phyloP scores from a whole-genome alignment of 2,329 filamentous ascomycete species.

The Thelonectria discophora region DNA sequence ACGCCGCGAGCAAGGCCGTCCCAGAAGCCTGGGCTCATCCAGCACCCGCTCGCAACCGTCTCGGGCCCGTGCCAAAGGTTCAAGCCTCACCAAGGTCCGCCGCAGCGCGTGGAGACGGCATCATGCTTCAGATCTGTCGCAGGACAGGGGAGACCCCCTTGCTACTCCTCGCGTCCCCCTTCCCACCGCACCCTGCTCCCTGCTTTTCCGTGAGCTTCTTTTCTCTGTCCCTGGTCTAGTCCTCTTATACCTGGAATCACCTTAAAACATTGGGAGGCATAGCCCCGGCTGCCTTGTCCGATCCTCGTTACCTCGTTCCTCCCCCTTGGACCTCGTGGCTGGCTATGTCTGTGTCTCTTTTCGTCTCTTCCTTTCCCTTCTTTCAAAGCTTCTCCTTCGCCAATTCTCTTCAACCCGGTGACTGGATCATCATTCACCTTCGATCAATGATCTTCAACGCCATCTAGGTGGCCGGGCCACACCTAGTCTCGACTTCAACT shows the following conservation, averaged over 20 bases:
- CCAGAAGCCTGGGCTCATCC: slow-evolving; percentile 33
- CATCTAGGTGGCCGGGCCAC: slow-evolving; percentile 39
- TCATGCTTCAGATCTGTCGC: slow-evolving; percentile 60
- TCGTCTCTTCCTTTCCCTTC: slow-evolving; percentile 17
- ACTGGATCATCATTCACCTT: slow-evolving; percentile 39
- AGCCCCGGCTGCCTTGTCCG: slow-evolving; percentile 29
- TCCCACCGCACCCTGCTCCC: slow-evolving; percentile 27
- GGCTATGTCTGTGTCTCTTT: slow-evolving; percentile 1
- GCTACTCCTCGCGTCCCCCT: slow-evolving; percentile 34
- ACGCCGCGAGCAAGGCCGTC: slow-evolving; percentile 18
- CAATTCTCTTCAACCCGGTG: slow-evolving; percentile 27
- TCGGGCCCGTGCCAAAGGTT: slow-evolving; percentile 25
- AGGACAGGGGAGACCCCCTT: slow-evolving; percentile 50
- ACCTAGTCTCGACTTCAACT: slow-evolving; percentile 34
- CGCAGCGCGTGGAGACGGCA: slow-evolving; percentile 37
- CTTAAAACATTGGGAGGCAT: slow-evolving; percentile 38
- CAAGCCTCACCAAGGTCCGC: slow-evolving; percentile 17
- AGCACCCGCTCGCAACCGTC: slow-evolving; percentile 10
- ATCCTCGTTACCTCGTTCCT: slow-evolving; percentile 28
- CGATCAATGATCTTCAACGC: slow-evolving; percentile 34
- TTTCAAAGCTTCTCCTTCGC: slow-evolving; percentile 5
- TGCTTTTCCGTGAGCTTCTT: slow-evolving; percentile 33
- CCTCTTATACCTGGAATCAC: slow-evolving; percentile 33
- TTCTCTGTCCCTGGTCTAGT: slow-evolving; percentile 28
- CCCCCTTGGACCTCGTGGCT: slow-evolving; percentile 24